Conservation (phyloP, 192 early-diverging fungal genomes). For the Spinellus fusiger region DNA sequence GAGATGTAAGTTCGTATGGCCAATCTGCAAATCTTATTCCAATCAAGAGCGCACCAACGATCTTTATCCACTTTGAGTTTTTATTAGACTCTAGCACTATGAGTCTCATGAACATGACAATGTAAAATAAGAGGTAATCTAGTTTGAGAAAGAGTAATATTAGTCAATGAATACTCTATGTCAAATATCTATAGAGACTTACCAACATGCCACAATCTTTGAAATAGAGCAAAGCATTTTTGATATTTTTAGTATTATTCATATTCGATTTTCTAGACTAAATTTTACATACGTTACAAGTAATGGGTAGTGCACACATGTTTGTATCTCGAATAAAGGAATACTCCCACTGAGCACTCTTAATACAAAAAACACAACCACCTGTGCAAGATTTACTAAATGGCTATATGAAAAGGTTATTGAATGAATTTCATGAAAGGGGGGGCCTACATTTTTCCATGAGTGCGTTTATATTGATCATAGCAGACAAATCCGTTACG, state of each 20-base stretch:
- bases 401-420: conserved; percentile 11
- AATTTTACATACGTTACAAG: conserved; percentile 17
- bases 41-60: conserved; percentile 13
- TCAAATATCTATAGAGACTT: not conserved
- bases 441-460: conserved; percentile 20
- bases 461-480: conserved; percentile 20
- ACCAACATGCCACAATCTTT: conserved; percentile 19
- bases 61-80: conserved; percentile 8
- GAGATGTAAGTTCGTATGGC: conserved; percentile 19
- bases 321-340: conserved; percentile 21
- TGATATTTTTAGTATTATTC: not conserved
- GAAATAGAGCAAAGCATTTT: not conserved
- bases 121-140: conserved; percentile 23
- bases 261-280: not conserved
- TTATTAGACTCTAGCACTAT: conserved; percentile 11
- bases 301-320: conserved; percentile 13
- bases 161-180: not conserved
- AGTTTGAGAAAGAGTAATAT: not conserved
- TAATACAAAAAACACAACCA: conserved; percentile 11
- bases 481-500: conserved; percentile 23
- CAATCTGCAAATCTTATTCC: conserved; percentile 18
- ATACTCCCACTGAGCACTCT: conserved; percentile 10
- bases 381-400: conserved; percentile 24
- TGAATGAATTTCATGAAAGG: not conserved
- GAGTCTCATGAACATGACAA: conserved; percentile 18